Evolutionary conservation across 768 basidiomycete genomes (phyloP).

Genomic region (Tephrocybe sp.): DNA sequence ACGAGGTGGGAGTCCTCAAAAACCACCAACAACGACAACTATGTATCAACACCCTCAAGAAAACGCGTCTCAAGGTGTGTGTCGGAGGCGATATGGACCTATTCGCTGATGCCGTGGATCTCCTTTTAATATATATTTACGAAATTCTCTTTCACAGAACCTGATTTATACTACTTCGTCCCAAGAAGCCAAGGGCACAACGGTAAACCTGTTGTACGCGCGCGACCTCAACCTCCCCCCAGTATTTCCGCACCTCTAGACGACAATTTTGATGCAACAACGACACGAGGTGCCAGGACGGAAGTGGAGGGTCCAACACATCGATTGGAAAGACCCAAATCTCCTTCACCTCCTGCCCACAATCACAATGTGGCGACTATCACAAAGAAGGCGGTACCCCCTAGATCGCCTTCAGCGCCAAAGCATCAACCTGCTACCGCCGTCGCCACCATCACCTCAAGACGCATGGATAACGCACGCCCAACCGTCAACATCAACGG

Average conservation of each 20-base stretch:
- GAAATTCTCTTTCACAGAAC: slow-evolving; percentile 22
- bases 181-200: slow-evolving; percentile 32
- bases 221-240: slow-evolving; percentile 35
- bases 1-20: slow-evolving; percentile 2
- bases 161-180: slow-evolving; percentile 37
- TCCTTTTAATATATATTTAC: neutral
- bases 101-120: neutral
- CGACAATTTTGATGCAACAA: slow-evolving; percentile 40
- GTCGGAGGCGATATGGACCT: neutral
- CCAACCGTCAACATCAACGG: neutral
- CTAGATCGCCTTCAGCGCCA: neutral
- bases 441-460: neutral
- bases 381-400: neutral
- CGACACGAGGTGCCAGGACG: slow-evolving; percentile 22
- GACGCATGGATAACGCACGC: neutral
- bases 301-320: slow-evolving; percentile 19
- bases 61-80: slow-evolving; percentile 13
- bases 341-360: neutral
- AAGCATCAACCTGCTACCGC: neutral
- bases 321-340: neutral
- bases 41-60: slow-evolving; percentile 16
- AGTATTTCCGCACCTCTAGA: slow-evolving; percentile 34
- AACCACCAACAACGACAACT: slow-evolving; percentile 6
- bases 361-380: neutral
- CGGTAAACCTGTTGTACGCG: slow-evolving; percentile 34